A percentile compares a stretch with the other conserved stretches of the same genome.
Conservation (phyloP, 2,329 filamentous ascomycete genomes). For the Cladosporium sphaerospermum region DNA sequence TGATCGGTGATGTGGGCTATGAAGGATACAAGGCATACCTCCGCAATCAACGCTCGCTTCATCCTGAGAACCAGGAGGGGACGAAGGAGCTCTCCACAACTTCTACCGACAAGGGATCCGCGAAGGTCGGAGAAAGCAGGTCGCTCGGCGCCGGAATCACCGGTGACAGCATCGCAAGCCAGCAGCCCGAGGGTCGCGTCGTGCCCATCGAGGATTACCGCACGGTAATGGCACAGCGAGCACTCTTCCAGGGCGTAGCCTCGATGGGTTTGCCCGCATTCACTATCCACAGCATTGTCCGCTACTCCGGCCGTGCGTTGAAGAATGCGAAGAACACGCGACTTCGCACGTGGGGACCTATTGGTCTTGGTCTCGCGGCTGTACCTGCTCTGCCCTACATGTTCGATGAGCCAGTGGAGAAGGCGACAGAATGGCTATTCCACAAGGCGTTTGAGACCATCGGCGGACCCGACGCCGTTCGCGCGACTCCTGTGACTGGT, state of each 20-base stretch:
- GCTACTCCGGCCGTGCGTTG: conserved; percentile 80
- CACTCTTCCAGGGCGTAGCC: conserved; percentile 82
- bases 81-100: conserved; percentile 13
- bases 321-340: conserved; percentile 71
- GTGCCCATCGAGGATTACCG: conserved; percentile 82
- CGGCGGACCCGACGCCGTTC: conserved; percentile 58
- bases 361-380: conserved; percentile 61
- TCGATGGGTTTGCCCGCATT: conserved; percentile 92
- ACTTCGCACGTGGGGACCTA: conserved; percentile 80
- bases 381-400: conserved; percentile 79
- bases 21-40: conserved; percentile 95
- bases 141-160: conserved; percentile 18
- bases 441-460: conserved; percentile 71
- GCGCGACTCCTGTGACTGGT: conserved; percentile 33
- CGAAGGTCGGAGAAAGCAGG: conserved; percentile 1
- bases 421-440: conserved; percentile 85
- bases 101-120: conserved; percentile 12
- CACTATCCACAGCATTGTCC: conserved; percentile 87
- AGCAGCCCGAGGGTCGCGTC: conserved; percentile 42
- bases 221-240: conserved; percentile 84
- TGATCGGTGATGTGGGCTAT: conserved; percentile 81
- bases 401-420: conserved; percentile 89
- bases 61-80: conserved; percentile 54
- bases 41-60: conserved; percentile 69
- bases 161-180: conserved; percentile 5